phyloP scores from a whole-genome alignment of 108 stramenopile species.

The Schizochytrium sp. region DNA sequence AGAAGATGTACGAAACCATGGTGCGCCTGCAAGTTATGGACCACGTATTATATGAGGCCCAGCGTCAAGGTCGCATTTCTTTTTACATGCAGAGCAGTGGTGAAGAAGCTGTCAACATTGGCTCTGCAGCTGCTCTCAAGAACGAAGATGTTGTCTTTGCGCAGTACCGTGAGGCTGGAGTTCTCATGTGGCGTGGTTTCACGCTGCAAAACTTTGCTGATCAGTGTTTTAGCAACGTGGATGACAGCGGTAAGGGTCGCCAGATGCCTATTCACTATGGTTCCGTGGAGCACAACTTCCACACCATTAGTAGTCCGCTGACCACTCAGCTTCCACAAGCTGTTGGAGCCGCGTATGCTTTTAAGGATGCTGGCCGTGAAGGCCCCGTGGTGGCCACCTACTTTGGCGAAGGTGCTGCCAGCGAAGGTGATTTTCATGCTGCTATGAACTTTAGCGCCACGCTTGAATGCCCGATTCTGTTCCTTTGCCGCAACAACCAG shows the following conservation, averaged over 20 bases:
- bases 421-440: constrained; percentile 95
- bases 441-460: constrained; percentile 95
- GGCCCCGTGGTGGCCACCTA: constrained; percentile 81
- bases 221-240: constrained; percentile 92
- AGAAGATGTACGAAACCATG: constrained; percentile 84
- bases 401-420: constrained; percentile 97
- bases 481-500: constrained; percentile 97
- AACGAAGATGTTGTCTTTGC: constrained; percentile 86
- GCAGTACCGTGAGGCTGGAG: constrained; percentile 95
- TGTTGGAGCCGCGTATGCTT: constrained; percentile 88
- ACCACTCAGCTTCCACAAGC: constrained; percentile 98
- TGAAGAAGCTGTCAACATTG: constrained; percentile 93
- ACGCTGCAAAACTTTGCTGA: constrained; percentile 92
- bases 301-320: constrained; percentile 92
- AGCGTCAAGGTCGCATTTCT: constrained; percentile 95
- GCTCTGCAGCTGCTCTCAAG: constrained; percentile 86
- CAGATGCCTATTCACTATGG: constrained; percentile 99
- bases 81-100: constrained; percentile 88
- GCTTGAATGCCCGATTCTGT: constrained; percentile 88
- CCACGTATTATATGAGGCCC: constrained; percentile 91
- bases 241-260: constrained; percentile 91
- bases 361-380: constrained; percentile 80
- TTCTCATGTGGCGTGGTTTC: constrained; percentile 98
- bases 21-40: constrained; percentile 92
- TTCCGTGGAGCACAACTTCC: constrained; percentile 87